Evolutionary conservation across 2,329 filamentous ascomycete species (phyloP).

Genomic region (Scleromitrula shiraiana): DNA sequence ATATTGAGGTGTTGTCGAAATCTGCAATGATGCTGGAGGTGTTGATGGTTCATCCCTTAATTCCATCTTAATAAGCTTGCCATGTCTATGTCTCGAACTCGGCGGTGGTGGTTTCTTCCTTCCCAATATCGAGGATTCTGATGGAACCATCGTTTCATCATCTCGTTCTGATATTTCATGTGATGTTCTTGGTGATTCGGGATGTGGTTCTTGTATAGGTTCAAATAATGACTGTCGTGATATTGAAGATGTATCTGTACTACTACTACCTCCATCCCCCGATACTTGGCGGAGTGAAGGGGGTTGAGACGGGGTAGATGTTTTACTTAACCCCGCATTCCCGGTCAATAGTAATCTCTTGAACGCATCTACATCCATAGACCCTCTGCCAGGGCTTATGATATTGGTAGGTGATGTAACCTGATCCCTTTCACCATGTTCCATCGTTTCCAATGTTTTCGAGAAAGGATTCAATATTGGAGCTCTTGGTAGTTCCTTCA

Average conservation of each 20-base stretch:
- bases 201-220: constrained; percentile 33
- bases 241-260: constrained; percentile 50
- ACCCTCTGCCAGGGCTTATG: constrained; percentile 31
- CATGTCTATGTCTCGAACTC: constrained; percentile 70
- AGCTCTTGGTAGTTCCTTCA: constrained; percentile 20
- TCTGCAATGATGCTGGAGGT: constrained; percentile 24
- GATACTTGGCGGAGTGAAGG: constrained; percentile 24
- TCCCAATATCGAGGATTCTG: constrained; percentile 28
- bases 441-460: constrained; percentile 45
- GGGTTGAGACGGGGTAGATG: constrained; percentile 26
- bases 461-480: constrained; percentile 46
- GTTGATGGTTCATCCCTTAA: constrained; percentile 33
- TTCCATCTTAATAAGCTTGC: constrained; percentile 58
- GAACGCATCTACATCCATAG: constrained; percentile 72
- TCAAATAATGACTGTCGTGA: constrained; percentile 54
- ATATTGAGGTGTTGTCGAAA: constrained; percentile 19
- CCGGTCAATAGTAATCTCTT: constrained; percentile 69
- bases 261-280: constrained; percentile 39
- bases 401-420: constrained; percentile 12
- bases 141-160: constrained; percentile 34
- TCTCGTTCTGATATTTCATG: constrained; percentile 52
- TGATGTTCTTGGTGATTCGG: constrained; percentile 48
- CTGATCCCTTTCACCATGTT: constrained; percentile 29
- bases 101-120: constrained; percentile 67
- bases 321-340: constrained; percentile 36